Evolutionary conservation across 306 rosid genomes (phyloP), one percentile per base, ranked within the genome.

Genomic region (Begonia fuchsioides): DNA sequence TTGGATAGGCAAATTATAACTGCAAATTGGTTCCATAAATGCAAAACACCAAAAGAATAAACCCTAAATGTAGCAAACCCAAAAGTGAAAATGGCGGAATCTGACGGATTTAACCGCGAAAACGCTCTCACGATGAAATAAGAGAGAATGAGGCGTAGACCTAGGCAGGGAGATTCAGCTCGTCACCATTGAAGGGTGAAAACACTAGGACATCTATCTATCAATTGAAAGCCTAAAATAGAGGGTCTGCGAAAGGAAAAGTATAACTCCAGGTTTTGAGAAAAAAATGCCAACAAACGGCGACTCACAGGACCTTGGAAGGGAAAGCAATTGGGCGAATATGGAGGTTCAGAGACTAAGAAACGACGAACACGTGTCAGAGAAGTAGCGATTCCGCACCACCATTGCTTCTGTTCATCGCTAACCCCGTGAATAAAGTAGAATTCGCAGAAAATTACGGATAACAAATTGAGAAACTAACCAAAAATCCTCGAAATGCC

Each of bases 401-500:
- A 1, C 19, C 19, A 11, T 26, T n/a, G n/a, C n/a, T 11, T 32
- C 35, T 4, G 26, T 48, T 17, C 32, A 32, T 32, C 11, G 17
- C 8, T 26, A 50, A n/a, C 9, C 10, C 12, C 15, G 9, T 50
- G 13, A 4, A 13, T 15, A 51, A 51, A 5, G 15, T 3, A 32
- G 35, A 26, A 26, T 26, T 11, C n/a, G 16, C 6, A 44, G 32
- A 20, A 20, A 15, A 44, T 0, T n/a, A n/a, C n/a, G n/a, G n/a
- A n/a, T 17, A 39, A 13, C 26, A 2, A 12, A 39, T 9, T 12
- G 19, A 52, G 44, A 15, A 63, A 72, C 93, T 5, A 54, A 88
- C 97, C 95, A 88, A 59, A 49, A 76, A 72, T 61, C 90, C 86
- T 1, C 93, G 88, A 60, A 84, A 88, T 47, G 97, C 93, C 19